Percentiles rank a stretch among this genome's conserved stretches.
These are phyloP conservation scores for Ophiorrhiza pumila DNA, from an alignment of 257 asterid genomes.

Conservation along the genomic window DNA sequence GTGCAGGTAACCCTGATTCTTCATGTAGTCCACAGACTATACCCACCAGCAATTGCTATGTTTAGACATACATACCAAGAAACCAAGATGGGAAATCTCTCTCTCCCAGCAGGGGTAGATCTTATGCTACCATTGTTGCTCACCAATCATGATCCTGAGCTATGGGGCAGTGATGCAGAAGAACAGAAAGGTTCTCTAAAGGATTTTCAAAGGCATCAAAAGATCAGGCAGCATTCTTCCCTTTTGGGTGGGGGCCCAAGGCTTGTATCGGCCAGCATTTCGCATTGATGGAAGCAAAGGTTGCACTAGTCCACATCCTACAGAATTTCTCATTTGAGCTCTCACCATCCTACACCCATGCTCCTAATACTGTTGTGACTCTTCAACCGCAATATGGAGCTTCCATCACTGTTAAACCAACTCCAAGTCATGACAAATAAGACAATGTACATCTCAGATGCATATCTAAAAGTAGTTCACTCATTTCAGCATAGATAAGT, in stretches of 20 bases:
- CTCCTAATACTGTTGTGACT: conserved; percentile 45
- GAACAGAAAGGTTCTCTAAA: conserved; percentile 44
- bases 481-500: neutral
- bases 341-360: conserved; percentile 52
- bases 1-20: conserved; percentile 50
- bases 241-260: conserved; percentile 61
- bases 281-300: conserved; percentile 45
- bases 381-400: conserved; percentile 67
- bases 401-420: conserved; percentile 24
- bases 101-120: conserved; percentile 40
- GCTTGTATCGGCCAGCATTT: conserved; percentile 55
- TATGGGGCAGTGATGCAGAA: conserved; percentile 57
- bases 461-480: neutral
- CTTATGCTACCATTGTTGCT: conserved; percentile 40
- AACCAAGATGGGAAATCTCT: conserved; percentile 35
- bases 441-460: neutral
- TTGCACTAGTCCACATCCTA: conserved; percentile 42
- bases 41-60: conserved; percentile 46
- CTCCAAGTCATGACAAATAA: conserved; percentile 8
- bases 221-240: conserved; percentile 44
- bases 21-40: conserved; percentile 44
- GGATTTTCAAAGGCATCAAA: conserved; percentile 47
- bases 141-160: conserved; percentile 39
- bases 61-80: conserved; percentile 37
- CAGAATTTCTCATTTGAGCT: conserved; percentile 41